These are phyloP conservation scores for Exophiala sideris DNA, from an alignment of 2,329 filamentous ascomycete species.

Conservation along the genomic window DNA sequence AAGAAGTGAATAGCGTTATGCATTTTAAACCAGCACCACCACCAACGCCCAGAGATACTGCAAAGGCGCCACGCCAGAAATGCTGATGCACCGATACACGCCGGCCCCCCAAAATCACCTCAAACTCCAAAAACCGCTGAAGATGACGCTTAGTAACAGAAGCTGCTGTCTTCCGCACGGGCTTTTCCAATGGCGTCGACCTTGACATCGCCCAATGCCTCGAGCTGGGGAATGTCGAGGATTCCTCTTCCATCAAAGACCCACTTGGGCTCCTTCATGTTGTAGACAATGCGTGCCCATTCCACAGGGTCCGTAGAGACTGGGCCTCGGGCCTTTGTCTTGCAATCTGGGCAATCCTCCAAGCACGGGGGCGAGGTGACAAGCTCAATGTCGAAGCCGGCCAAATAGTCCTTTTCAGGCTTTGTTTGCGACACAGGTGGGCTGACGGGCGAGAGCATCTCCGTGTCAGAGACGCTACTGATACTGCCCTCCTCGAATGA, in stretches of 20 bases:
- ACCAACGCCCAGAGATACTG: no score
- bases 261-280: constrained; percentile 47
- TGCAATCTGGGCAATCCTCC: constrained; percentile 28
- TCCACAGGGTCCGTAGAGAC: constrained; percentile 37
- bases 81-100: not conserved
- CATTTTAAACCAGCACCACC: no score
- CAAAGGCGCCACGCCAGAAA: no score
- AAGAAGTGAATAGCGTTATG: no score
- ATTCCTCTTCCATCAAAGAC: constrained; percentile 49
- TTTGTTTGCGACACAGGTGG: not conserved
- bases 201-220: constrained; percentile 37
- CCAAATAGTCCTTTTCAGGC: constrained; percentile 7
- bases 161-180: constrained; percentile 5
- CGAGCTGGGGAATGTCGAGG: constrained; percentile 35
- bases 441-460: not conserved
- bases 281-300: constrained; percentile 45
- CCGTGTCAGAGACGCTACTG: not conserved
- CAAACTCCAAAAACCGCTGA: not conserved
- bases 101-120: not conserved
- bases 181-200: constrained; percentile 34
- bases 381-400: constrained; percentile 6
- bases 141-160: not conserved
- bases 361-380: constrained; percentile 1
- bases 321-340: constrained; percentile 18
- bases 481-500: constrained; percentile 1